A percentile compares a stretch with the other conserved stretches of the same genome.
Evolutionary conservation across 78 protist species (phyloP).

Genomic region (Dictyostelium capitatum): DNA sequence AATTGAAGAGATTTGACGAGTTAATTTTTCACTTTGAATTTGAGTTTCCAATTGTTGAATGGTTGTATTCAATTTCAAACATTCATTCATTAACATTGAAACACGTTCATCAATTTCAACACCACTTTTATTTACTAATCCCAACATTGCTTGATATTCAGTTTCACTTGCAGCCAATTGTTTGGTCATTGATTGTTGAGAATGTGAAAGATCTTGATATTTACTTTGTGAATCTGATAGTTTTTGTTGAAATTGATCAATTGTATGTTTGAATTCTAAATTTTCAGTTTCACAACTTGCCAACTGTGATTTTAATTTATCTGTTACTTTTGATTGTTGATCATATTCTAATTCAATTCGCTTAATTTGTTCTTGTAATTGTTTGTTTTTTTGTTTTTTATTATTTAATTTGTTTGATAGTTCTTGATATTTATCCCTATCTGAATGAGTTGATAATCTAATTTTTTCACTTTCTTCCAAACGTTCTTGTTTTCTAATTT

Average conservation of each 20-base stretch:
- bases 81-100: slow-evolving; percentile 20
- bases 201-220: slow-evolving; percentile 12
- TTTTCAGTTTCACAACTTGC: slow-evolving; percentile 31
- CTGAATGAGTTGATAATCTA: slow-evolving; percentile 6
- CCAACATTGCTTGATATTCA: slow-evolving; percentile 57
- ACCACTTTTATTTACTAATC: slow-evolving; percentile 39
- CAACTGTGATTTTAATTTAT: slow-evolving; percentile 36
- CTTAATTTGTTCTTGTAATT: background rate
- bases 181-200: slow-evolving; percentile 42
- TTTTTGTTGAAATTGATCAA: slow-evolving; percentile 1
- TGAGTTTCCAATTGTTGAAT: slow-evolving; percentile 37
- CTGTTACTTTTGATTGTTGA: background rate
- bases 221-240: background rate
- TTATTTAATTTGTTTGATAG: background rate
- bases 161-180: slow-evolving; percentile 33
- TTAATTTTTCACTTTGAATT: slow-evolving; percentile 31
- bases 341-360: slow-evolving; percentile 5
- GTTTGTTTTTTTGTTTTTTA: background rate
- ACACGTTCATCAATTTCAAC: slow-evolving; percentile 52
- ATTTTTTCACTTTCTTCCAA: slow-evolving; percentile 35
- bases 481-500: slow-evolving; percentile 4
- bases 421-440: slow-evolving; percentile 5
- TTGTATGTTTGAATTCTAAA: slow-evolving; percentile 1
- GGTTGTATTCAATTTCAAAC: background rate
- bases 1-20: slow-evolving; percentile 25